phyloP scores from a whole-genome alignment of 2,329 filamentous ascomycete genomes.

The Diplocarpon mali region DNA sequence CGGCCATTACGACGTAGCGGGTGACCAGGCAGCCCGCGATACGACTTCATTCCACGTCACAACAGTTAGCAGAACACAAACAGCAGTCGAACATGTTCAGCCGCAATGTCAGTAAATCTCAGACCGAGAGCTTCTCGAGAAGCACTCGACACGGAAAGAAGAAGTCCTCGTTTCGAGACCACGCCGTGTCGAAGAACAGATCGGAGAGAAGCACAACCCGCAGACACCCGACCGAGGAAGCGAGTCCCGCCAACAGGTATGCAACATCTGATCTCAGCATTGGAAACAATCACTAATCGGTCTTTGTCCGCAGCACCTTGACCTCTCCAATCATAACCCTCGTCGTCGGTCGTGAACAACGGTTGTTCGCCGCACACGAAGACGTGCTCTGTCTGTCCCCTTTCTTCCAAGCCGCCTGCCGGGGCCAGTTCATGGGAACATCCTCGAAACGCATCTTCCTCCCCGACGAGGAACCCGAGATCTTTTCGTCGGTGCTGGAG shows the following conservation, averaged over 20 bases:
- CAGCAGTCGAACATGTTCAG: constrained; percentile 19
- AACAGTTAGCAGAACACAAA: neutral
- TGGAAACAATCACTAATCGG: constrained; percentile 10
- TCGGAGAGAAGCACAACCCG: constrained; percentile 20
- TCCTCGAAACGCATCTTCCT: constrained; percentile 63
- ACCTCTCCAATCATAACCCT: constrained; percentile 68
- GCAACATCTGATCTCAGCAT: neutral
- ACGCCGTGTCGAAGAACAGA: constrained; percentile 28
- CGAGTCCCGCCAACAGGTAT: constrained; percentile 16
- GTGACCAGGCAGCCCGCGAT: neutral
- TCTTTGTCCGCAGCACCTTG: constrained; percentile 34
- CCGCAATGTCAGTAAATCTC: constrained; percentile 22
- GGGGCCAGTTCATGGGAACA: constrained; percentile 50
- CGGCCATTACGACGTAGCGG: neutral
- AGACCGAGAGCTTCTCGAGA: constrained; percentile 26
- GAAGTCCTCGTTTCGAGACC: constrained; percentile 27
- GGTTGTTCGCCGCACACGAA: constrained; percentile 86
- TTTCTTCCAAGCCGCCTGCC: constrained; percentile 60
- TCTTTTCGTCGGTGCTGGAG: constrained; percentile 83
- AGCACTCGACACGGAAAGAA: constrained; percentile 18
- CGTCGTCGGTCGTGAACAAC: constrained; percentile 67
- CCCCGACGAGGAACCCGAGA: constrained; percentile 77
- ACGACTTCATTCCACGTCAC: neutral
- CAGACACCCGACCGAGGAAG: constrained; percentile 22
- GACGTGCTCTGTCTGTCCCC: constrained; percentile 69